phyloP scores from a whole-genome alignment of 2,329 filamentous ascomycete genomes.

The Penicillium sumatraense region DNA sequence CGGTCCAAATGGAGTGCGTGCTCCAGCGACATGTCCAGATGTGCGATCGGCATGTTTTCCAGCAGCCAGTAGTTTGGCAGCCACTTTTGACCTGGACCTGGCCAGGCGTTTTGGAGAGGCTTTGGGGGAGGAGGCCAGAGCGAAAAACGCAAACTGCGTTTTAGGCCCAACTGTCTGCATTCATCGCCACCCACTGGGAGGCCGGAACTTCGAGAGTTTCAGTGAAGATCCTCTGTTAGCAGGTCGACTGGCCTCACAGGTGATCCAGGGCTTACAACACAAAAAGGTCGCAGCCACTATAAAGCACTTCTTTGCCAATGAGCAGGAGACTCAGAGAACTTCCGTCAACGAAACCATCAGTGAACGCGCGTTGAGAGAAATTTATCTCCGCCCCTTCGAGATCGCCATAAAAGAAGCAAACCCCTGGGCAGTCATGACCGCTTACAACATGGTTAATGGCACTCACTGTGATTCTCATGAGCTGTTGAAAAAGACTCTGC shows the following conservation, averaged over 20 bases:
- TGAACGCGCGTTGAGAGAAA: slow-evolving; percentile 20
- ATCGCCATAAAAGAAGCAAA: slow-evolving; percentile 4
- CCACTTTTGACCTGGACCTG: not conserved
- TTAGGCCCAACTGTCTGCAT: slow-evolving; percentile 21
- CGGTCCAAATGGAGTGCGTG: not conserved
- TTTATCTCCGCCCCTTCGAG: slow-evolving; percentile 33
- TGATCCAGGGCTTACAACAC: slow-evolving; percentile 40
- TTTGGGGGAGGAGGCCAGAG: not conserved
- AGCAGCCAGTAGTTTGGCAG: not conserved
- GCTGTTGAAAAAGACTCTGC: slow-evolving; percentile 41
- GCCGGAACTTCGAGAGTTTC: slow-evolving; percentile 23
- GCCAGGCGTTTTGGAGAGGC: not conserved
- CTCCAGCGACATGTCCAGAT: not conserved
- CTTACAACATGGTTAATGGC: slow-evolving; percentile 8
- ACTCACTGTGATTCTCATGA: not conserved
- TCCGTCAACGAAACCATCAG: slow-evolving; percentile 13
- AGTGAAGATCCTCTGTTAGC: slow-evolving; percentile 24
- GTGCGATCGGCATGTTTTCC: not conserved
- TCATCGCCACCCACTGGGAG: slow-evolving; percentile 18
- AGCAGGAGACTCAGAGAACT: slow-evolving; percentile 14
- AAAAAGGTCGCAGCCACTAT: slow-evolving; percentile 17
- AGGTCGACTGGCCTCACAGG: slow-evolving; percentile 12
- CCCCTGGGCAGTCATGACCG: slow-evolving; percentile 11
- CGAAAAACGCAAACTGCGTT: not conserved
- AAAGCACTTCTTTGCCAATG: slow-evolving; percentile 25